Percentiles rank a stretch among this genome's conserved stretches.
Evolutionary conservation across 2,329 filamentous ascomycete species (phyloP).

Genomic region (Orbilia brochopaga): DNA sequence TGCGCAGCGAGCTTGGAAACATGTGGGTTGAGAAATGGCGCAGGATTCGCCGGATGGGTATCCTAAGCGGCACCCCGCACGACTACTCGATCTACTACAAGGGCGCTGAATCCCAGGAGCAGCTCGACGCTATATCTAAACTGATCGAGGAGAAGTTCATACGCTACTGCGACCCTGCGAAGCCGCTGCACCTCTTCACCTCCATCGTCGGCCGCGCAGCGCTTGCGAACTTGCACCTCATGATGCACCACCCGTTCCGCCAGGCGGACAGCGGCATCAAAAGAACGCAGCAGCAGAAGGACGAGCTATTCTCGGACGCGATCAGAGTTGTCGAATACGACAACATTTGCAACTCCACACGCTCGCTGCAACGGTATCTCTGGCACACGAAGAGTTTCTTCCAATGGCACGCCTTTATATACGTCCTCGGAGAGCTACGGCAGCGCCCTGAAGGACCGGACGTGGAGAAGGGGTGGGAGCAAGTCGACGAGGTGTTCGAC

Average conservation of each 20-base stretch:
- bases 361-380: slow-evolving; percentile 53
- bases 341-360: slow-evolving; percentile 55
- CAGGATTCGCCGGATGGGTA: slow-evolving; percentile 16
- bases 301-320: slow-evolving; percentile 56
- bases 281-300: slow-evolving; percentile 54
- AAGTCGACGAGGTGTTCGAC: slow-evolving; percentile 54
- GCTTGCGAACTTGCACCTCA: slow-evolving; percentile 56
- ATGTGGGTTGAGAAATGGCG: slow-evolving; percentile 56
- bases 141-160: slow-evolving; percentile 60
- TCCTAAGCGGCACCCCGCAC: slow-evolving; percentile 15
- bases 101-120: slow-evolving; percentile 56
- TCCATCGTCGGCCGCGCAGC: slow-evolving; percentile 55
- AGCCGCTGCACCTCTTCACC: slow-evolving; percentile 58
- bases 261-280: slow-evolving; percentile 51
- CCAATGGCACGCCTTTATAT: slow-evolving; percentile 57
- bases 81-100: slow-evolving; percentile 51
- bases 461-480: slow-evolving; percentile 55
- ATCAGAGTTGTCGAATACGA: slow-evolving; percentile 58
- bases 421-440: slow-evolving; percentile 56
- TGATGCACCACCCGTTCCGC: slow-evolving; percentile 55
- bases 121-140: slow-evolving; percentile 59
- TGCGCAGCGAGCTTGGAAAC: slow-evolving; percentile 59
- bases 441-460: slow-evolving; percentile 53
- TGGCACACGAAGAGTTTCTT: slow-evolving; percentile 58
- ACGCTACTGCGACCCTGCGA: slow-evolving; percentile 60